These are phyloP conservation scores for Ophiostoma pallidulum DNA, from an alignment of 2,329 filamentous ascomycete genomes.

Conservation along the genomic window DNA sequence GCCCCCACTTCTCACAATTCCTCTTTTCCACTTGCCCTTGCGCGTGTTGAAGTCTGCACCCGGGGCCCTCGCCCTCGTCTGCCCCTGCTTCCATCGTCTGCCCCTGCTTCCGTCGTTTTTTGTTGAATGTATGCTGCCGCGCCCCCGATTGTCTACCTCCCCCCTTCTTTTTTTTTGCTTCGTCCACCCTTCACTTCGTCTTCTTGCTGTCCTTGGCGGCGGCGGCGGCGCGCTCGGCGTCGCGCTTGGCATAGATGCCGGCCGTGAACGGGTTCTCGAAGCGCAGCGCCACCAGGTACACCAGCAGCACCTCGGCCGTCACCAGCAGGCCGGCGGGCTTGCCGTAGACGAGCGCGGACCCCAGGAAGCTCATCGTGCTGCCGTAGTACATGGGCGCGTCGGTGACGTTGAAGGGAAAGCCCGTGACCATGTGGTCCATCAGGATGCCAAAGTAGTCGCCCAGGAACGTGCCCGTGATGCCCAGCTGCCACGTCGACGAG, in stretches of 20 bases:
- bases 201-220: slow-evolving; percentile 38
- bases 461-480: slow-evolving; percentile 90
- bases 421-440: slow-evolving; percentile 89
- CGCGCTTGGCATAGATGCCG: slow-evolving; percentile 84
- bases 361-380: slow-evolving; percentile 84
- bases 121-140: too few relatives aligned
- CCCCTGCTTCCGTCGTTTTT: neutral
- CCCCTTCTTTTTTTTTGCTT: neutral
- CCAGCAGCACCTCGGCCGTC: slow-evolving; percentile 62
- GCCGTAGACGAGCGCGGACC: slow-evolving; percentile 72
- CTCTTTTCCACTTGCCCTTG: slow-evolving; percentile 3
- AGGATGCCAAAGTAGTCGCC: slow-evolving; percentile 98
- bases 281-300: slow-evolving; percentile 71
- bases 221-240: slow-evolving; percentile 43
- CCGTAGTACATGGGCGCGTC: slow-evolving; percentile 95
- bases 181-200: slow-evolving; percentile 32
- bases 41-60: slow-evolving; percentile 15
- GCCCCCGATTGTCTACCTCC: neutral
- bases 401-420: slow-evolving; percentile 91
- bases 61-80: slow-evolving; percentile 3
- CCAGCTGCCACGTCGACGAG: slow-evolving; percentile 82
- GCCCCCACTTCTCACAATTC: neutral
- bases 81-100: neutral
- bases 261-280: slow-evolving; percentile 94
- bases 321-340: slow-evolving; percentile 79